phyloP scores from a whole-genome alignment of 306 rosid genomes.

The Casuarina glauca region DNA sequence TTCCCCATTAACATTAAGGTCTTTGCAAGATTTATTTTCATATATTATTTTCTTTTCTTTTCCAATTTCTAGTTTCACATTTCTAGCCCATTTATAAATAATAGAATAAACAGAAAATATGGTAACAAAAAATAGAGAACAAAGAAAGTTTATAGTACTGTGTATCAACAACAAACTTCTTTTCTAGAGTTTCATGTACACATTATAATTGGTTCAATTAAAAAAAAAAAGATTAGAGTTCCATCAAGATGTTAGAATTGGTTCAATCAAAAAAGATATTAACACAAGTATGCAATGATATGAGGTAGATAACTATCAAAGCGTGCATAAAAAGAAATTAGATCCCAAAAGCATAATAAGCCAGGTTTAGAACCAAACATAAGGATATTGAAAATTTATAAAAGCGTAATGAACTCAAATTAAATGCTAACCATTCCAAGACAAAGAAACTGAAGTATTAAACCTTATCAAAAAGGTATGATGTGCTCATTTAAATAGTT shows the following conservation, averaged over 20 bases:
- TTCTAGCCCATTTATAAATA: not conserved
- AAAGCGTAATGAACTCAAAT: not conserved
- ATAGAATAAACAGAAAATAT: not conserved
- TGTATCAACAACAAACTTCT: too few relatives aligned
- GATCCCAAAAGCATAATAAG: not conserved
- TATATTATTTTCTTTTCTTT: not conserved
- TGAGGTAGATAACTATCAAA: not conserved
- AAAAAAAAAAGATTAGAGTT: too few relatives aligned
- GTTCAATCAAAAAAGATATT: too few relatives aligned
- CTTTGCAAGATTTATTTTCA: not conserved
- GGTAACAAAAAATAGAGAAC: not conserved
- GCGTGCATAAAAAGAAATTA: not conserved
- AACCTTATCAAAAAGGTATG: conserved; percentile 93
- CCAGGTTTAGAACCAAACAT: not conserved
- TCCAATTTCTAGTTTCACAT: not conserved
- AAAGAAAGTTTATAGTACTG: not conserved
- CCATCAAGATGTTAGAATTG: too few relatives aligned
- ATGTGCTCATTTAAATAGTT: conserved; percentile 74
- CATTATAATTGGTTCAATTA: too few relatives aligned
- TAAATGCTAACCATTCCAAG: conserved; percentile 14
- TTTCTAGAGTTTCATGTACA: too few relatives aligned
- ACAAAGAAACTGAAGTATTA: conserved; percentile 25
- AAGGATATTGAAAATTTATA: not conserved
- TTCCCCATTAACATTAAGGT: not conserved
- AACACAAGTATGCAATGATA: too few relatives aligned